phyloP scores from a whole-genome alignment of 345 rosid genomes.

The Eucalyptus sp. region DNA sequence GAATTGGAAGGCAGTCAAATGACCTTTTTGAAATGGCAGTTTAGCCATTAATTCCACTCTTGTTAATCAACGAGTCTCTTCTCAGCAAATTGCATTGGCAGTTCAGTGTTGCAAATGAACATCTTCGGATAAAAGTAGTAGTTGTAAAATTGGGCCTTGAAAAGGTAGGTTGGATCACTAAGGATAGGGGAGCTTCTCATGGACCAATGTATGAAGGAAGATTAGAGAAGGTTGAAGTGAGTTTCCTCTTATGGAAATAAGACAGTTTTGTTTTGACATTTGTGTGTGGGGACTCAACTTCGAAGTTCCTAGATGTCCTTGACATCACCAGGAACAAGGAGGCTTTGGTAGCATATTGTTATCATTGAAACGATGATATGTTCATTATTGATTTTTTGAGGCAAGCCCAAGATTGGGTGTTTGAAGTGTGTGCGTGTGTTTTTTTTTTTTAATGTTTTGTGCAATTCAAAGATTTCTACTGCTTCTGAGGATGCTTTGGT shows the following conservation, averaged over 20 bases:
- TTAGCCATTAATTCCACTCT: neutral
- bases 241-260: neutral
- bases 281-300: neutral
- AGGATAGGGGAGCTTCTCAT: neutral
- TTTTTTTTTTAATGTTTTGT: neutral
- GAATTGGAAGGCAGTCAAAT: neutral
- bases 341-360: neutral
- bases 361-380: neutral
- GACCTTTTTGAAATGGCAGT: neutral
- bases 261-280: neutral
- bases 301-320: neutral
- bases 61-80: neutral
- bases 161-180: neutral
- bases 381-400: neutral
- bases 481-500: neutral
- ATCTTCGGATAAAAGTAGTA: neutral
- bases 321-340: neutral
- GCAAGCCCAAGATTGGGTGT: neutral
- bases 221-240: neutral
- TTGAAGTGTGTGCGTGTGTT: neutral
- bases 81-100: neutral
- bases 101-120: neutral
- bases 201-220: neutral
- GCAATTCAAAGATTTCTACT: neutral
- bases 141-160: neutral